Evolutionary conservation across 176 grass and related monocot genomes (phyloP), one percentile per base, ranked within the genome.

Genomic region (Rhynchospora pubera): DNA sequence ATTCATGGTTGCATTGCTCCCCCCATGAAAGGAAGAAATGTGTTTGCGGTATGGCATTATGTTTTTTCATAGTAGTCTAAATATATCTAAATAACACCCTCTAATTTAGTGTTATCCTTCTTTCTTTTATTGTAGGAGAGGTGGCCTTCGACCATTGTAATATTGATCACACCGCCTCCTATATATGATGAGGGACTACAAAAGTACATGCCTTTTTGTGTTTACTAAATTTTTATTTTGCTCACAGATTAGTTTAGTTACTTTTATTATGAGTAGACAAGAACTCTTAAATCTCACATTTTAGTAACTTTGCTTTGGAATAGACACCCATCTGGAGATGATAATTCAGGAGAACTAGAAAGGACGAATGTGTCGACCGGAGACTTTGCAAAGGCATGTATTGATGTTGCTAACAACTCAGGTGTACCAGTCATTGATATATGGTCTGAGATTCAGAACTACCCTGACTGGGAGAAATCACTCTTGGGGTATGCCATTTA

Each of bases 141-240:
- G 56, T 95, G 90, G 93, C 79, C 65, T 6, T 57, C 67, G 7
- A 87, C 83, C 16, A 42, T 64, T 19, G 68, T 92, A 57, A 90
- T 92, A 78, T 86, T 95, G 48, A 46, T 95, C 76, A 92, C 90
- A 12, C 88, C 88, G 24, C 90, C 93, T n/a, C 90, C 93, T 10
- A 84, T 95, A 5, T 83, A 95, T 80, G 90, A 92, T 65, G 84
- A 85, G 57, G 90, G 74, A 1, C 86, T 86, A 0, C 22, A 84
- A 18, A 75, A 75, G 88, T 93, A 81, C 80, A 77, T 81, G 6
- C 52, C 18, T 59, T 53, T 9, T 61, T 79, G 3, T 5, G 34
- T 13, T 60, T 79, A 30, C 18, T 2, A 9, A 13, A 5, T 73
- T 47, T 47, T 1, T 57, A 26, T 57, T 51, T 55, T 12, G 1